These are phyloP conservation scores for Lotus japonicus DNA, from an alignment of 306 rosid genomes.

Conservation along the genomic window DNA sequence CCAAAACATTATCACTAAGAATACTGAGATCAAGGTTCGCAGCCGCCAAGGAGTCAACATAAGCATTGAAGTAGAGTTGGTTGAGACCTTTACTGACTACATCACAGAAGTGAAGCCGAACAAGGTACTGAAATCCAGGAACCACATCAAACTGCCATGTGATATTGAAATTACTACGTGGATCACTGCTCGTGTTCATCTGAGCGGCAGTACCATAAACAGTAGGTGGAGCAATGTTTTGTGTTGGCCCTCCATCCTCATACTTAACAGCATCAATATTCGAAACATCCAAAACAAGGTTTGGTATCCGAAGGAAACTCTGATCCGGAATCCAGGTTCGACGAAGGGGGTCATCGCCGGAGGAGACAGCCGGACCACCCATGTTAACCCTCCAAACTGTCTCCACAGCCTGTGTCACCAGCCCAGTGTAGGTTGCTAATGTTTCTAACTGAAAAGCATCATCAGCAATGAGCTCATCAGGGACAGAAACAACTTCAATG, in stretches of 20 bases:
- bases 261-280: constrained; percentile 49
- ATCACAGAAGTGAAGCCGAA: constrained; percentile 85
- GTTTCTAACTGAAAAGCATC: constrained; percentile 25
- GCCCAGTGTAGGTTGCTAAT: constrained; percentile 23
- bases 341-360: constrained; percentile 52
- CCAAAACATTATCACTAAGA: constrained; percentile 23
- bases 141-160: constrained; percentile 68
- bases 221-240: constrained; percentile 50
- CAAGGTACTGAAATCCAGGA: constrained; percentile 66
- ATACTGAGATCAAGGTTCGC: constrained; percentile 41
- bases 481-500: constrained; percentile 74
- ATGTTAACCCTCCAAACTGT: constrained; percentile 83
- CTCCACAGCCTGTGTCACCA: constrained; percentile 50
- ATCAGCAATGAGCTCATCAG: constrained; percentile 49
- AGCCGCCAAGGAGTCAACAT: constrained; percentile 45
- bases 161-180: constrained; percentile 53
- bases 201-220: constrained; percentile 65
- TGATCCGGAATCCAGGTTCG: constrained; percentile 73
- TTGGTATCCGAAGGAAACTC: constrained; percentile 25
- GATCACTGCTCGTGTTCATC: constrained; percentile 44
- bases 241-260: constrained; percentile 29
- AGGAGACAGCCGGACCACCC: constrained; percentile 68
- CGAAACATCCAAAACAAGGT: constrained; percentile 23
- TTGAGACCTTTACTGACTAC: constrained; percentile 49
- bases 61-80: constrained; percentile 65